Base-by-base conservation (phyloP, 1,284 basidiomycete genomes). In the Tilletia setariae region DNA sequence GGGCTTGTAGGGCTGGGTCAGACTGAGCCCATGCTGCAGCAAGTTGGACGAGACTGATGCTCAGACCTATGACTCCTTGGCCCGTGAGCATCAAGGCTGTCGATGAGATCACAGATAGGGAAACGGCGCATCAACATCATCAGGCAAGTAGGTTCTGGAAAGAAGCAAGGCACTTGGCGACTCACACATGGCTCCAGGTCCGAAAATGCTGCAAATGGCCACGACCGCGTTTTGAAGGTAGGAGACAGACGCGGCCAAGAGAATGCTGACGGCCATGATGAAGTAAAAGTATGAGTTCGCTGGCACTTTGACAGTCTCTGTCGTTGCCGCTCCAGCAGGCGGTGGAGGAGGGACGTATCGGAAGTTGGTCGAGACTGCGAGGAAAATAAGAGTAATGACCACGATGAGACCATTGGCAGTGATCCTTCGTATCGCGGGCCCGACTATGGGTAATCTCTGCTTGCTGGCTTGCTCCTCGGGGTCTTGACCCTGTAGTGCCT, bases 171-270 rank as follows among this genome's bases (percentile, higher is more conserved):
- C 23, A 8, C n/a, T 19, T 49, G 47, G 4, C 16, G 16, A 61
- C 56, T 61, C 30, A 61, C 78, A 77, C 76, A 80, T 79, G 61
- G 73, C 72, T 8, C 68, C 21, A 8, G 73, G 74, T 19, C 77
- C 78, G 40, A 78, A 80, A 2, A 72, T 70, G 16, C 76, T 74
- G 25, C 74, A 73, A 65, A 80, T 71, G 16, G 76, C 73, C 21
- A 80, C 77, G 23, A 79, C 77, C 32, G 77, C 76, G 64, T 76
- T 77, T 67, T 80, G 78, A 30, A 80, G 49, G 56, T 79, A 80
- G 1, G 77, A 73, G 43, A 71, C 72, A 15, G 72, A 73, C 23
- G 74, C 72, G 11, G 78, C 74, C n/a, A 77, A 66, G 23, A 75
- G 23, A 42, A 64, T 59, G 46, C 74, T 67, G 2, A 76, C 28